Percentiles rank a stretch among this genome's conserved stretches.
Conservation (phyloP, 1,284 basidiomycete genomes). For the Takashimella koratensis region DNA sequence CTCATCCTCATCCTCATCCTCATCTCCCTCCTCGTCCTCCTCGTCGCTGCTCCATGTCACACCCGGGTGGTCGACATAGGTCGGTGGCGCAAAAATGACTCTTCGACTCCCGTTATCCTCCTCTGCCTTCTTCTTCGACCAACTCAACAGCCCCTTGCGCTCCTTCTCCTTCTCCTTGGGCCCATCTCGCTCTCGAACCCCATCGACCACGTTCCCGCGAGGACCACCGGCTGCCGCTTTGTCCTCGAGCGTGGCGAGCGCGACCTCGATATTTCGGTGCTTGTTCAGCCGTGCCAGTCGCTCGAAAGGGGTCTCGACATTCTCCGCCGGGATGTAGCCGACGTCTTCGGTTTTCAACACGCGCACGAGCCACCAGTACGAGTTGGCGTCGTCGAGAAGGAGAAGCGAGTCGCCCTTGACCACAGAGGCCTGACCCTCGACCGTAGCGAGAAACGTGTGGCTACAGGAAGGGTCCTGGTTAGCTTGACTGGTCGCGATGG, state of each 20-base stretch:
- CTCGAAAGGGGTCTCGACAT: slow-evolving; percentile 98
- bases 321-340: slow-evolving; percentile 99
- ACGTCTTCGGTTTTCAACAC: slow-evolving; percentile 97
- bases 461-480: slow-evolving; percentile 18
- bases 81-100: slow-evolving; percentile 52
- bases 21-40: slow-evolving; percentile 57
- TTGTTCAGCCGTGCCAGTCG: slow-evolving; percentile 93
- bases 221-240: slow-evolving; percentile 27
- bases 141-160: slow-evolving; percentile 30
- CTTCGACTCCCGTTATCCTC: slow-evolving; percentile 27
- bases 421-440: slow-evolving; percentile 93
- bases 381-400: slow-evolving; percentile 92
- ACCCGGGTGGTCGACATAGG: slow-evolving; percentile 54
- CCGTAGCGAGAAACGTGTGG: slow-evolving; percentile 90
- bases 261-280: slow-evolving; percentile 92
- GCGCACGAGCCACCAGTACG: slow-evolving; percentile 96
- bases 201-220: not conserved
- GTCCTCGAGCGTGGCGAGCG: slow-evolving; percentile 30
- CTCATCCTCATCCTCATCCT: slow-evolving; percentile 62
- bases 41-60: slow-evolving; percentile 68
- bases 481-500: not conserved
- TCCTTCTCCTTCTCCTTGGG: slow-evolving; percentile 17
- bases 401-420: slow-evolving; percentile 92
- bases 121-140: slow-evolving; percentile 10
- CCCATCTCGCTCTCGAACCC: not conserved